Conservation (phyloP, 2,329 filamentous ascomycete genomes). For the Scedosporium apiospermum region DNA sequence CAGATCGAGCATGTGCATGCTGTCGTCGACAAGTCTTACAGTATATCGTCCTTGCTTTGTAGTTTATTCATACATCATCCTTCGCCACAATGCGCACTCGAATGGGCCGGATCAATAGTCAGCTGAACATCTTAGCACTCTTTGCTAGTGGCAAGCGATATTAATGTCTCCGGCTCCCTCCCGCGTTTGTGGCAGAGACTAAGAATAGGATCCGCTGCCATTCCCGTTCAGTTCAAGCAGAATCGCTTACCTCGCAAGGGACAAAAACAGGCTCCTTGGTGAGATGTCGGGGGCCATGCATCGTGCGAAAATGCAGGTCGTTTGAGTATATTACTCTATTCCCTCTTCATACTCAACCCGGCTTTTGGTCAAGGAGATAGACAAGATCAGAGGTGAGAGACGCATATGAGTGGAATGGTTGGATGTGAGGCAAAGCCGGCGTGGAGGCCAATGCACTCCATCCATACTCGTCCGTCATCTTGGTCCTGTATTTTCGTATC, state of each 20-base stretch:
- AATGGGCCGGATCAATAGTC: neutral
- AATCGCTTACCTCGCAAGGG: neutral
- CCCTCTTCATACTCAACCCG: neutral
- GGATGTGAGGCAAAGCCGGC: neutral
- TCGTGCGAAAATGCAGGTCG: neutral
- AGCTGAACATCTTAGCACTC: neutral
- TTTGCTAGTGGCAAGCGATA: neutral
- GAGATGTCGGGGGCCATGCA: neutral
- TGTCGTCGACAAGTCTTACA: too few relatives aligned
- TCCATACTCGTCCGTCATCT: too few relatives aligned
- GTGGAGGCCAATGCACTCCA: too few relatives aligned
- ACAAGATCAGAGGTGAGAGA: neutral
- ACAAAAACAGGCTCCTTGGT: neutral
- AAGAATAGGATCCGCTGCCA: neutral
- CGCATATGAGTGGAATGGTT: neutral
- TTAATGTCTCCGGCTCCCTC: neutral
- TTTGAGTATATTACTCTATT: neutral
- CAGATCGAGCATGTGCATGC: too few relatives aligned
- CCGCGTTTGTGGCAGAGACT: neutral
- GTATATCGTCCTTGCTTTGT: too few relatives aligned
- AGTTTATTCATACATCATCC: neutral
- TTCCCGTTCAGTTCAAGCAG: neutral
- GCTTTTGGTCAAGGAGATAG: neutral
- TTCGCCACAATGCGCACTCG: neutral
- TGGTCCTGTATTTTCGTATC: too few relatives aligned